Evolutionary conservation across 129 eudicot genomes (phyloP), one percentile per base, ranked within the genome.

Genomic region (Mikania micrantha): DNA sequence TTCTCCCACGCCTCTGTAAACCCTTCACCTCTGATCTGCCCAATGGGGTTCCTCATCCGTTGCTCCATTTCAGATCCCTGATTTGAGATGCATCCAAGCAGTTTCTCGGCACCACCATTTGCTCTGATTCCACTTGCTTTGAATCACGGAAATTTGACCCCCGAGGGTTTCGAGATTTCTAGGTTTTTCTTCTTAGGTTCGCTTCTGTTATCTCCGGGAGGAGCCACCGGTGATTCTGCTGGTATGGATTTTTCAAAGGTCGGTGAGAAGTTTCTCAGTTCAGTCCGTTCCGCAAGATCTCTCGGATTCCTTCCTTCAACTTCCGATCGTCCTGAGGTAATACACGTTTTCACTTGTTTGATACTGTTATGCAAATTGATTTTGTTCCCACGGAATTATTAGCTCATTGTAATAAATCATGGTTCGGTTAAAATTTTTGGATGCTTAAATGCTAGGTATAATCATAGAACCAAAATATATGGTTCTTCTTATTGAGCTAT

Each of bases 241-340:
- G 87, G 76, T 67, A 89, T 93, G 96, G 99, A 93, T 82, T 83
- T 93, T 39, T 88, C 96, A 5, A 89, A 87, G 69, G 95, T 93
- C n/a, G 96, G 99, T 48, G 95, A 93, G 90, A 89, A 87, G 84
- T 79, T 93, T 72, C 80, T 93, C 57, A 93, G 93, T 62, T 93
- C 99, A 32, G 96, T 88, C 40, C 95, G 96, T 42, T 93, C 98
- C 12, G 99, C 99, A 9, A 84, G 96, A 76, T 82, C 96, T 64
- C 80, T 88, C 38, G 95, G 88, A 39, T 81, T 91, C 28, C 86
- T 91, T 54, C 96, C 96, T 66, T 74, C 88, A 1, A 36, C 78
- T 27, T 81, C 94, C 35, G 96, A 91, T 88, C 96, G 98, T 48
- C 96, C 98, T 24, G 90, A 90, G 95, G 97, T 90, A 72, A 61